Percentiles rank a stretch among this genome's conserved stretches.
Conservation (phyloP, 1,284 basidiomycete species). For the Trichosporon sp. region DNA sequence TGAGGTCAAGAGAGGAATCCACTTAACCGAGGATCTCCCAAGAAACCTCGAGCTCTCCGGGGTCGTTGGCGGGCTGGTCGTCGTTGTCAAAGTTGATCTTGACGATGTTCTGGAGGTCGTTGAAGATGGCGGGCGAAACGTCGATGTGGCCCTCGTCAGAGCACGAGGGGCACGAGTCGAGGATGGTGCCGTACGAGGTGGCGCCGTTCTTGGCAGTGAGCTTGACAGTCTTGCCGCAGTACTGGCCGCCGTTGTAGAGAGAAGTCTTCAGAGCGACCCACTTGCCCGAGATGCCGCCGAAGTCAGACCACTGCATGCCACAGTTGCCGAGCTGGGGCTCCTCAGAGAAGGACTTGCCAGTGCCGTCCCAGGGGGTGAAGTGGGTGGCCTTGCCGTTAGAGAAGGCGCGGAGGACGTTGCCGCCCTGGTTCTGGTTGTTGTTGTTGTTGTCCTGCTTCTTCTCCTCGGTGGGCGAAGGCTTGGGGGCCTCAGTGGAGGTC, state of each 20-base stretch:
- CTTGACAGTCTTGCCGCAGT: constrained; percentile 32
- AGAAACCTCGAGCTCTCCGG: constrained; percentile 28
- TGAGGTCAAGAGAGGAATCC: not conserved
- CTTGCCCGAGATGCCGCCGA: not conserved
- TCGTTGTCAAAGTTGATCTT: constrained; percentile 1
- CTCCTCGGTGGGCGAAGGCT: not conserved
- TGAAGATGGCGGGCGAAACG: constrained; percentile 70
- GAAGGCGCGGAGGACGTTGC: not conserved
- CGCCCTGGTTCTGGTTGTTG: not conserved
- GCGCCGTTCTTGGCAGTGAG: constrained; percentile 52
- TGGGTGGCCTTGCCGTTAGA: constrained; percentile 49
- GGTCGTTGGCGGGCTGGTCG: not conserved
- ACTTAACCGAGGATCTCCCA: constrained; percentile 48
- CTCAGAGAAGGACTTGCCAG: not conserved
- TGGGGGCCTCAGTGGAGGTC: constrained; percentile 14
- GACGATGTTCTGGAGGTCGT: constrained; percentile 51
- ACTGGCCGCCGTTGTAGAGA: not conserved
- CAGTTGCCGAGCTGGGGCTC: not conserved
- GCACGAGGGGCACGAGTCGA: constrained; percentile 83
- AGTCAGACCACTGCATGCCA: not conserved
- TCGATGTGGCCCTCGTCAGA: constrained; percentile 60
- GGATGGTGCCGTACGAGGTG: constrained; percentile 60
- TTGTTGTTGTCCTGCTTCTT: constrained; percentile 5
- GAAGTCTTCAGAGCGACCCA: constrained; percentile 6
- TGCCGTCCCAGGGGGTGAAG: constrained; percentile 1